These are phyloP conservation scores for Saccharomycopsis sp. DNA, from an alignment of 805 yeast genomes.

Conservation along the genomic window DNA sequence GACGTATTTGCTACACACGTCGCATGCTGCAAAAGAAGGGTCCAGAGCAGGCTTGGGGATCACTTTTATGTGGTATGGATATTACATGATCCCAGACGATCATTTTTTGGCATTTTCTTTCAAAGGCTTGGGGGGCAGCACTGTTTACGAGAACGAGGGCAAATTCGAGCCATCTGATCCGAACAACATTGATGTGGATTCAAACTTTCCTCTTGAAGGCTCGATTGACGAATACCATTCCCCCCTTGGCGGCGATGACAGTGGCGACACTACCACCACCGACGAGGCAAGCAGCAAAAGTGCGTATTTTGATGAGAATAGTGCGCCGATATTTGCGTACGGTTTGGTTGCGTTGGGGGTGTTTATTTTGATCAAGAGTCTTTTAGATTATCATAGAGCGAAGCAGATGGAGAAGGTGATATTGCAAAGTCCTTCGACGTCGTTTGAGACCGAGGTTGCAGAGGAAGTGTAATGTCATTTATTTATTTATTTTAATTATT, in stretches of 20 bases:
- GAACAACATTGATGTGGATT: constrained; percentile 41
- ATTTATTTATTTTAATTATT: too few relatives aligned
- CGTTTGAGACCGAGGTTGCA: constrained; percentile 6
- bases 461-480: constrained; percentile 10
- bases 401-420: constrained; percentile 64
- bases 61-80: constrained; percentile 68
- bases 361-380: constrained; percentile 53
- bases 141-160: constrained; percentile 20
- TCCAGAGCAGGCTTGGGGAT: constrained; percentile 86
- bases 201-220: constrained; percentile 23
- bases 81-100: constrained; percentile 41
- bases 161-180: constrained; percentile 52
- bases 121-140: constrained; percentile 15
- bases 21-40: constrained; percentile 96
- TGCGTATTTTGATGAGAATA: constrained; percentile 20
- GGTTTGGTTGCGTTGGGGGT: constrained; percentile 45
- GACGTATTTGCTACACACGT: constrained; percentile 85
- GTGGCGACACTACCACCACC: constrained; percentile 1
- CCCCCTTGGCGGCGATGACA: constrained; percentile 17
- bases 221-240: constrained; percentile 24
- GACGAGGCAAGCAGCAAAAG: constrained; percentile 12
- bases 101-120: constrained; percentile 23
- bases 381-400: constrained; percentile 68
- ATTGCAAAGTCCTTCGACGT: constrained; percentile 34
- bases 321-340: constrained; percentile 21